Evolutionary conservation across 208 protist genomes (phyloP).

Genomic region (Lotmaria passim): DNA sequence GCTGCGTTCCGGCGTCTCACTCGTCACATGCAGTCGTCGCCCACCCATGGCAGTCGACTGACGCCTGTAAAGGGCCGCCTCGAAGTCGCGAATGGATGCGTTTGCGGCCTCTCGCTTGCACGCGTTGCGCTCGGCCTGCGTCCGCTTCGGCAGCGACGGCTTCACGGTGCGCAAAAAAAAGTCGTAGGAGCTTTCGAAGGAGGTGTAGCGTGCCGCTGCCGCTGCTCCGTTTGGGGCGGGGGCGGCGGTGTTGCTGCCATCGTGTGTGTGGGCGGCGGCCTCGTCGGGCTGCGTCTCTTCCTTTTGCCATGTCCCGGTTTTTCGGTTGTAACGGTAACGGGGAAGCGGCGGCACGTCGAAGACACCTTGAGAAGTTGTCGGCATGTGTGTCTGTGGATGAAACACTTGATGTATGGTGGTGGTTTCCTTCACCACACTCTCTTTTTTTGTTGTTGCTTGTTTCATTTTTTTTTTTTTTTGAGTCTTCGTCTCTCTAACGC

Average conservation of each 20-base stretch:
- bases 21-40: not conserved
- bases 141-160: constrained; percentile 23
- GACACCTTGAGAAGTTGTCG: constrained; percentile 10
- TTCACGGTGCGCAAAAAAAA: constrained; percentile 54
- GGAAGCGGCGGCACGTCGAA: constrained; percentile 51
- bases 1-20: not conserved
- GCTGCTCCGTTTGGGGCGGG: not conserved
- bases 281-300: constrained; percentile 13
- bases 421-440: too few species aligned
- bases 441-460: too few species aligned
- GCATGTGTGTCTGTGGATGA: constrained; percentile 3
- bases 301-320: constrained; percentile 43
- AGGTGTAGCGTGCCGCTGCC: not conserved
- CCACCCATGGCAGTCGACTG: not conserved
- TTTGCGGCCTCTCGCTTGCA: constrained; percentile 23
- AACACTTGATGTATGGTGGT: too few species aligned
- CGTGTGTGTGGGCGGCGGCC: not conserved
- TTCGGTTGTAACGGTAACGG: constrained; percentile 47
- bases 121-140: constrained; percentile 20
- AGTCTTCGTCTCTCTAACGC: too few species aligned
- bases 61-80: constrained; percentile 31
- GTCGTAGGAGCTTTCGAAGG: constrained; percentile 72
- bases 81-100: constrained; percentile 43
- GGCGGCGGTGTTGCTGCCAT: not conserved
- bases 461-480: too few species aligned